Base-by-base conservation (phyloP, 352 stramenopile species). In the Phytophthora boehmeriae region DNA sequence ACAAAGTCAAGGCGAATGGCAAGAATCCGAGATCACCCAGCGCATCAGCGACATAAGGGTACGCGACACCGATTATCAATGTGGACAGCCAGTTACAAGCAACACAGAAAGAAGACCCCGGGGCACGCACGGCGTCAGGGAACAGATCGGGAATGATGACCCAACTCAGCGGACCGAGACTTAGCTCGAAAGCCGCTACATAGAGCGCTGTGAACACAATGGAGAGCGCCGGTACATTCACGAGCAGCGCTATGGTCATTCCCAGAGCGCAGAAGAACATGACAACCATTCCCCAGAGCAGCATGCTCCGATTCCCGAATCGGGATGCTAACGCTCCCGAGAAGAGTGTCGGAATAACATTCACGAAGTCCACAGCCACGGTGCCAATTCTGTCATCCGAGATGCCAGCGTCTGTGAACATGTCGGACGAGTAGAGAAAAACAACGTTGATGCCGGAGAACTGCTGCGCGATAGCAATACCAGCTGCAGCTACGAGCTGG, bases 371-470 rank as follows among this genome's bases (percentile, higher is more conserved):
- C 46, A 83, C 73, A 10, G 77, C 45, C 5, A 80, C 44, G 6
- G 63, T 75, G 23, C 65, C 73, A 10, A 78, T 22, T 34, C 72
- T 71, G 22, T 49, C 63, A 38, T 83, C 70, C 8, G 22, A 54
- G 13, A 83, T 45, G 41, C 75, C 75, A 16, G 71, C 71, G 20
- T 68, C 59, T 2, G 10, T 63, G 36, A 83, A 80, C 25, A 83
- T 59, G 30, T 70, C 60, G 5, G 72, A 82, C 41, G 77, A 87
- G 77, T 87, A 83, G 63, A 73, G 77, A 54, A 81, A 79, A 9
- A 83, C 61, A 13, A 71, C 73, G 61, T 85, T 85, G 72, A 87
- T 83, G 48, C 77, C 77, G 13, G 66, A 68, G 67, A 87, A 65
- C 46, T 87, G 76, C 27, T 83, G 69, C 60, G 70, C 74, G 19